Conservation (phyloP, 805 yeast genomes). For the Brettanomyces bruxellensis region DNA sequence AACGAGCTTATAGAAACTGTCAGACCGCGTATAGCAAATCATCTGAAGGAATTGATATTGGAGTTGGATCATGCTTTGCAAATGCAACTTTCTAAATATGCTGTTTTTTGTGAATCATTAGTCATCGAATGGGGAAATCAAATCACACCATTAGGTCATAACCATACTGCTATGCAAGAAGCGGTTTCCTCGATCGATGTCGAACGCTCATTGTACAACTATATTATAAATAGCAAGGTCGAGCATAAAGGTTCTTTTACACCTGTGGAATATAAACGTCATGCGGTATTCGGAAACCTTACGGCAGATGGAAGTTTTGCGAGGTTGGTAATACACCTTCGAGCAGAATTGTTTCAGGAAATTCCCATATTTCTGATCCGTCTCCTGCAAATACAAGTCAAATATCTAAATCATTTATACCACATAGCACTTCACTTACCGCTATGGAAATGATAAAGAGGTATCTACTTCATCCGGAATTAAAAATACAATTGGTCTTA, state of each 20-base stretch:
- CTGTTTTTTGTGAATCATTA: slow-evolving; percentile 79
- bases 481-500: slow-evolving; percentile 4
- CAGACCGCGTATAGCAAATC: slow-evolving; percentile 69
- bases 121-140: slow-evolving; percentile 77
- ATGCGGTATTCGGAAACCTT: slow-evolving; percentile 46
- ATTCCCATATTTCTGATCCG: not conserved
- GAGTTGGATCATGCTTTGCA: slow-evolving; percentile 88
- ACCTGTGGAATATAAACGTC: slow-evolving; percentile 66
- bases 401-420: slow-evolving; percentile 5
- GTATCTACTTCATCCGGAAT: not conserved
- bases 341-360: not conserved
- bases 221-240: slow-evolving; percentile 30
- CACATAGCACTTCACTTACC: slow-evolving; percentile 6
- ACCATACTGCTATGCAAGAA: slow-evolving; percentile 52
- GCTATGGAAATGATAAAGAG: not conserved
- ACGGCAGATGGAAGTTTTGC: slow-evolving; percentile 2
- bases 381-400: not conserved
- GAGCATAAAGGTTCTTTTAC: slow-evolving; percentile 34
- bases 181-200: slow-evolving; percentile 73
- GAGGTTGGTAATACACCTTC: not conserved
- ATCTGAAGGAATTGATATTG: slow-evolving; percentile 65
- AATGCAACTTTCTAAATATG: slow-evolving; percentile 79
- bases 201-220: slow-evolving; percentile 73
- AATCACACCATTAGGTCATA: slow-evolving; percentile 58
- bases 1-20: slow-evolving; percentile 62